phyloP scores from a whole-genome alignment of 2,329 filamentous ascomycete genomes.

The Aquanectria penicillioides region DNA sequence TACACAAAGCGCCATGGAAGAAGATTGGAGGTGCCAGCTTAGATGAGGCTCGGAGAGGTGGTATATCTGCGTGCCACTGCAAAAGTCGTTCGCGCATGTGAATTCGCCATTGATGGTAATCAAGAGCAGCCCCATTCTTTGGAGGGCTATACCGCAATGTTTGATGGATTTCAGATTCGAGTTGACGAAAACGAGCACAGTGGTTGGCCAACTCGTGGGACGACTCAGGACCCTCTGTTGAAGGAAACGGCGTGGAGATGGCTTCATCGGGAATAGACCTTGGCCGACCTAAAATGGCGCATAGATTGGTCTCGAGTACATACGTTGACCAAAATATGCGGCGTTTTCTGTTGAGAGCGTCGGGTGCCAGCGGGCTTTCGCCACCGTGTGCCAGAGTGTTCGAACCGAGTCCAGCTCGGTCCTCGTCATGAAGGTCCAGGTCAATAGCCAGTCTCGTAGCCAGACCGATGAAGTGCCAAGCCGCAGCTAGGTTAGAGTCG shows the following conservation, averaged over 20 bases:
- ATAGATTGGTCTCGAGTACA: slow-evolving; percentile 31
- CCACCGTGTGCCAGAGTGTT: too few relatives aligned
- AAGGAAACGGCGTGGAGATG: slow-evolving; percentile 21
- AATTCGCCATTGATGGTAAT: slow-evolving; percentile 30
- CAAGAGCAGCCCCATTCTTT: slow-evolving; percentile 21
- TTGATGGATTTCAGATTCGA: slow-evolving; percentile 39
- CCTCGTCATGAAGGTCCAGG: slow-evolving; percentile 21
- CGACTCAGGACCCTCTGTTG: background rate
- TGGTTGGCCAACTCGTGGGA: too few relatives aligned
- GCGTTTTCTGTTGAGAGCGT: slow-evolving; percentile 16
- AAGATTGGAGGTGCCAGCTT: slow-evolving; percentile 37
- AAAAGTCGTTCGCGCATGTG: slow-evolving; percentile 28
- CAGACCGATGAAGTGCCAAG: slow-evolving; percentile 34
- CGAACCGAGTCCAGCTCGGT: background rate
- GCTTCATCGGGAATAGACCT: slow-evolving; percentile 31
- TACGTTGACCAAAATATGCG: slow-evolving; percentile 30
- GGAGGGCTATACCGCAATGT: slow-evolving; percentile 31
- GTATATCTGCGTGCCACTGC: slow-evolving; percentile 29
- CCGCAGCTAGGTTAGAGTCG: slow-evolving; percentile 22
- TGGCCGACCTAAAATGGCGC: slow-evolving; percentile 22
- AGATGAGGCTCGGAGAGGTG: slow-evolving; percentile 15
- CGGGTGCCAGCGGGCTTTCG: too few relatives aligned
- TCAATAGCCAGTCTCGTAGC: slow-evolving; percentile 28
- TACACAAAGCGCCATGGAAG: slow-evolving; percentile 33
- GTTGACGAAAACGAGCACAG: slow-evolving; percentile 28